Percentiles rank a stretch among this genome's conserved stretches.
phyloP scores from a whole-genome alignment of 257 asterid species.

The Anisodus tanguticus region DNA sequence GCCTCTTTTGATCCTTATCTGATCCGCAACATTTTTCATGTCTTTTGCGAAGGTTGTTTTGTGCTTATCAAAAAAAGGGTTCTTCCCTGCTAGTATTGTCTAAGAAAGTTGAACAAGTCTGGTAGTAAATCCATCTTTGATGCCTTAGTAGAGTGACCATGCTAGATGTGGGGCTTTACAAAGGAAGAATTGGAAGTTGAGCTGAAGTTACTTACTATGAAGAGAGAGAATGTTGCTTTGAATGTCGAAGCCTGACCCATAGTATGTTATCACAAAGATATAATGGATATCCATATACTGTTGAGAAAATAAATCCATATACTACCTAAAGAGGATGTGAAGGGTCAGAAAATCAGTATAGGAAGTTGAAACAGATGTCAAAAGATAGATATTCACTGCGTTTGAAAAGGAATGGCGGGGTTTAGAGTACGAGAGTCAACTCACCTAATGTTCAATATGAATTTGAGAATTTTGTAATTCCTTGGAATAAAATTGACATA shows the following conservation, averaged over 20 bases:
- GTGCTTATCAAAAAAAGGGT: not conserved
- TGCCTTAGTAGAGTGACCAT: slow-evolving; percentile 4
- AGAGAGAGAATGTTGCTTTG: not conserved
- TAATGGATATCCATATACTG: not conserved
- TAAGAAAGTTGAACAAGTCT: not conserved
- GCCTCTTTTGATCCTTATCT: not conserved
- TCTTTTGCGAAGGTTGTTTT: not conserved
- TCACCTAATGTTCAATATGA: not conserved
- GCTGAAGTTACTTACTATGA: slow-evolving; percentile 19
- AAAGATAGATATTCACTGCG: not conserved
- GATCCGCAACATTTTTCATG: not conserved
- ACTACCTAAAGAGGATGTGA: not conserved
- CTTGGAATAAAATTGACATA: not conserved
- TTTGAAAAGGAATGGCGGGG: not conserved
- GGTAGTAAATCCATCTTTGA: slow-evolving; percentile 7
- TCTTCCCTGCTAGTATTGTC: not conserved
- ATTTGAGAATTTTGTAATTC: not conserved
- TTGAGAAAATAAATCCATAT: not conserved
- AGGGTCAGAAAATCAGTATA: not conserved
- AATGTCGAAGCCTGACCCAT: too few species aligned
- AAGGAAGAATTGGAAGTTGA: slow-evolving; percentile 11
- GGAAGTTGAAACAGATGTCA: not conserved
- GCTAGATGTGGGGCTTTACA: not conserved
- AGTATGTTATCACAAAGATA: slow-evolving; percentile 14
- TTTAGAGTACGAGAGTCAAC: not conserved